Base-by-base conservation (phyloP, 1,139 yeast species). In the Blastobotrys petasosporus region DNA sequence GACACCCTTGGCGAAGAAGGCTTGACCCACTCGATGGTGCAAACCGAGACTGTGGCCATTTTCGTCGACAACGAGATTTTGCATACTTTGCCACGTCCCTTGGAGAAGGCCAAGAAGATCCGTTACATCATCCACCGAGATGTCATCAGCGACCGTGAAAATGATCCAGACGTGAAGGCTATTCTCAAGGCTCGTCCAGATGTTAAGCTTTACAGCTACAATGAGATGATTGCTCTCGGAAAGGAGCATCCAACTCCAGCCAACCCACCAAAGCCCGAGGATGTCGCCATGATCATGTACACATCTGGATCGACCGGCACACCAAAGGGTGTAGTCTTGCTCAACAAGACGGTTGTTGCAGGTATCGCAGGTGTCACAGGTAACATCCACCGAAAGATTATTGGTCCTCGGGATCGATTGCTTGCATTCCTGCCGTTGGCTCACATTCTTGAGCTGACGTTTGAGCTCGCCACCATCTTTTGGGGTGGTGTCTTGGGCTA, bases 271-370 rank as follows among this genome's bases (percentile, higher is more conserved):
- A 74, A 71, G 52, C 78, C 94, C 9, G 79, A 79, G n/a, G 95
- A 87, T 60, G 63, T 82, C 47, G 79, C 92, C 37, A 86, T 96
- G 72, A 87, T 92, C 64, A 92, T 94, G 97, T 92, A 92, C 74
- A 92, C 99, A 23, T 90, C 97, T 0, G 99, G 99, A 44, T 88
- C 97, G 13, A 90, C 98, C 13, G 98, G 98, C 59, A 81, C 82
- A 53, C 98, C 98, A 60, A 92, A 92, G 73, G 99, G 99, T 68
- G 99, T 92, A 37, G 88, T 85, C 32, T 71, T 94, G 56, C 75
- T 80, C 44, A 94, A 92, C 61, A 73, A 70, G 48, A 88, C 88
- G 64, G 75, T 92, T 41, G 67, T 88, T 45, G 84, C 95, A 11
- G 95, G 95, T 59, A 66, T 85, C 39, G 94, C 82, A 49, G 98